Percentiles rank a stretch among this genome's conserved stretches.
Evolutionary conservation across 768 basidiomycete species (phyloP).

Genomic region (Steccherinum ochraceum): DNA sequence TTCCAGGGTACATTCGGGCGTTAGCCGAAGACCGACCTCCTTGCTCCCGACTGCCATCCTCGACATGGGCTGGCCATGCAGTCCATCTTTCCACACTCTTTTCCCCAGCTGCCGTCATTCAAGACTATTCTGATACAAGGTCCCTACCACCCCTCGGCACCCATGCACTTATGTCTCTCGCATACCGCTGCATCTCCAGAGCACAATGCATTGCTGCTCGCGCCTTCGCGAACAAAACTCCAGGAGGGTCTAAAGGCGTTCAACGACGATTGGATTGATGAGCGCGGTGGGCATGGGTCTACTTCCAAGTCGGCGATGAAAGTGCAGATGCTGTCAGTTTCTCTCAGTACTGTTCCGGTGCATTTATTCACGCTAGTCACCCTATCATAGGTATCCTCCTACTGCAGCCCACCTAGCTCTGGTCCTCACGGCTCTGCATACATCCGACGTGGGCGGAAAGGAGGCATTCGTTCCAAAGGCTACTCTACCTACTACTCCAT

Average conservation of each 20-base stretch:
- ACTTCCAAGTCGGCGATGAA: slow-evolving; percentile 18
- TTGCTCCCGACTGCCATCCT: too few relatives aligned
- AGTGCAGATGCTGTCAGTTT: slow-evolving; percentile 48
- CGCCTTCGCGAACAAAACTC: slow-evolving; percentile 45
- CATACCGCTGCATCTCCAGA: slow-evolving; percentile 26
- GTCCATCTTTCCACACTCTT: slow-evolving; percentile 36
- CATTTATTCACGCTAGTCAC: slow-evolving; percentile 10
- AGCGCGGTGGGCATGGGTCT: slow-evolving; percentile 24
- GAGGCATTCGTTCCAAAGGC: slow-evolving; percentile 24
- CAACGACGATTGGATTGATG: slow-evolving; percentile 39
- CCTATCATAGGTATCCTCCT: slow-evolving; percentile 50
- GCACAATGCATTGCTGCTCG: slow-evolving; percentile 39
- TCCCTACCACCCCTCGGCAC: slow-evolving; percentile 58
- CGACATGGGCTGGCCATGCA: slow-evolving; percentile 16
- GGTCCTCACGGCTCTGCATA: slow-evolving; percentile 43
- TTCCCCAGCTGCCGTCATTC: slow-evolving; percentile 48
- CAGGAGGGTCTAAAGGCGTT: slow-evolving; percentile 34
- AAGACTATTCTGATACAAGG: slow-evolving; percentile 58
- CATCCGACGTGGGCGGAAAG: slow-evolving; percentile 19
- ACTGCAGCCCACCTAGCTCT: slow-evolving; percentile 49
- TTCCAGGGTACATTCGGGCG: too few relatives aligned
- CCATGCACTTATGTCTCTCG: slow-evolving; percentile 61
- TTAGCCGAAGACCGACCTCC: neutral
- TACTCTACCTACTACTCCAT: slow-evolving; percentile 34
- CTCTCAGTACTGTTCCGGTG: slow-evolving; percentile 1